These are phyloP conservation scores for Singerocomus inundabilis DNA, from an alignment of 1,284 basidiomycete species.

Conservation along the genomic window DNA sequence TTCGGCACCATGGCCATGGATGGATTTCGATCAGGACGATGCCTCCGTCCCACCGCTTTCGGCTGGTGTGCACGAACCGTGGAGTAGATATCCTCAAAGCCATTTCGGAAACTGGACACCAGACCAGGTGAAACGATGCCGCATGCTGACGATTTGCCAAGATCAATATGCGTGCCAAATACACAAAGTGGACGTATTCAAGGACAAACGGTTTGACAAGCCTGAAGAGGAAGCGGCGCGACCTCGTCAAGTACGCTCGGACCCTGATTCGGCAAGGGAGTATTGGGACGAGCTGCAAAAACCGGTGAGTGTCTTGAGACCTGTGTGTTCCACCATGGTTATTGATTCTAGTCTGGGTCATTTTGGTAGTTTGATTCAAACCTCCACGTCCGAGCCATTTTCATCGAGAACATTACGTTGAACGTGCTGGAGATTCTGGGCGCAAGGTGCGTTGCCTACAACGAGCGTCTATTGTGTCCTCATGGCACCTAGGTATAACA, in stretches of 20 bases:
- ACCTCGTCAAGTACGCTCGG: conserved; percentile 9
- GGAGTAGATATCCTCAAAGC: conserved; percentile 44
- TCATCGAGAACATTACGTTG: conserved; percentile 46
- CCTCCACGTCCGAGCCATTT: conserved; percentile 44
- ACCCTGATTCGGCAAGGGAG: neutral
- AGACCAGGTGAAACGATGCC: conserved; percentile 42
- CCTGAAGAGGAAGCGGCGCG: neutral
- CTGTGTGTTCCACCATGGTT: neutral
- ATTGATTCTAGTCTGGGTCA: neutral
- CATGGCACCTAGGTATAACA: conserved; percentile 19
- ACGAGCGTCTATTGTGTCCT: neutral
- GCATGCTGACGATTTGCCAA: conserved; percentile 32
- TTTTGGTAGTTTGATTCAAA: conserved; percentile 31
- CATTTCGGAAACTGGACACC: conserved; percentile 53
- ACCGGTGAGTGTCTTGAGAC: conserved; percentile 19
- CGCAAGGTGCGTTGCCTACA: conserved; percentile 35
- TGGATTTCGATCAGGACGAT: conserved; percentile 30
- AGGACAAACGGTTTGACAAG: conserved; percentile 32
- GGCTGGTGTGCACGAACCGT: conserved; percentile 10
- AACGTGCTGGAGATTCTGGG: conserved; percentile 50
- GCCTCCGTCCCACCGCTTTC: conserved; percentile 13
- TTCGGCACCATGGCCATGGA: conserved; percentile 40
- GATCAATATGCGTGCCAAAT: conserved; percentile 34
- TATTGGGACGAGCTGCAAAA: conserved; percentile 23
- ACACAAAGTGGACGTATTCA: conserved; percentile 42